These are phyloP conservation scores for Ballota nigra DNA, from an alignment of 257 asterid species.

Conservation along the genomic window DNA sequence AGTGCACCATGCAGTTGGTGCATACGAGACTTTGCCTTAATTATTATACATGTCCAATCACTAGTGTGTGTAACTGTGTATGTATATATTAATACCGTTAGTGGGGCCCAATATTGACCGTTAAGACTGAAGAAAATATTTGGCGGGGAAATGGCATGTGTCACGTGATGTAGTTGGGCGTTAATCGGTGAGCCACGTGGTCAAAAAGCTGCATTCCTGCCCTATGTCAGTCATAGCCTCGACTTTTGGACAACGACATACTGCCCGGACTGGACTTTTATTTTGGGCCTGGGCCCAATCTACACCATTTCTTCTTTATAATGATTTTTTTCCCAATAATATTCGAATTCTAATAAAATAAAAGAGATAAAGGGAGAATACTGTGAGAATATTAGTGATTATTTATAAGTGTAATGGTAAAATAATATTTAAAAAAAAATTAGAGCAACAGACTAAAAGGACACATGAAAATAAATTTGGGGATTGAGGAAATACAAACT, in stretches of 20 bases:
- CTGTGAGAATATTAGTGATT: too few species aligned
- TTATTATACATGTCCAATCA: too few species aligned
- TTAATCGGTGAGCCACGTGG: slow-evolving; percentile 25
- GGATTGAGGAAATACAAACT: too few species aligned
- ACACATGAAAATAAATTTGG: too few species aligned
- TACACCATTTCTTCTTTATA: neutral
- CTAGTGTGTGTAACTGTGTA: too few species aligned
- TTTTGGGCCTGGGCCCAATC: neutral
- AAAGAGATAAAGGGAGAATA: too few species aligned
- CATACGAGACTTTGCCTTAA: too few species aligned
- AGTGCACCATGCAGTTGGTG: too few species aligned
- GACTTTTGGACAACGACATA: neutral
- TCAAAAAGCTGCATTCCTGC: slow-evolving; percentile 31
- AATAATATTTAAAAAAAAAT: too few species aligned
- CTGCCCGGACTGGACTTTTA: neutral
- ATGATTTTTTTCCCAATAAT: neutral
- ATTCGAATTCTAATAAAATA: too few species aligned
- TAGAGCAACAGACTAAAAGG: too few species aligned
- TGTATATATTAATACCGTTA: slow-evolving; percentile 11
- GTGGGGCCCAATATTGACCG: slow-evolving; percentile 36
- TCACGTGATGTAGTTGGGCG: slow-evolving; percentile 31
- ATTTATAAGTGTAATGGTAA: too few species aligned
- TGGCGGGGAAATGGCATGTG: slow-evolving; percentile 31
- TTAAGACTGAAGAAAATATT: slow-evolving; percentile 19
- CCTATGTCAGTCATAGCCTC: slow-evolving; percentile 25